phyloP scores from a whole-genome alignment of 2,329 filamentous ascomycete species.

The Trichophyton simii region DNA sequence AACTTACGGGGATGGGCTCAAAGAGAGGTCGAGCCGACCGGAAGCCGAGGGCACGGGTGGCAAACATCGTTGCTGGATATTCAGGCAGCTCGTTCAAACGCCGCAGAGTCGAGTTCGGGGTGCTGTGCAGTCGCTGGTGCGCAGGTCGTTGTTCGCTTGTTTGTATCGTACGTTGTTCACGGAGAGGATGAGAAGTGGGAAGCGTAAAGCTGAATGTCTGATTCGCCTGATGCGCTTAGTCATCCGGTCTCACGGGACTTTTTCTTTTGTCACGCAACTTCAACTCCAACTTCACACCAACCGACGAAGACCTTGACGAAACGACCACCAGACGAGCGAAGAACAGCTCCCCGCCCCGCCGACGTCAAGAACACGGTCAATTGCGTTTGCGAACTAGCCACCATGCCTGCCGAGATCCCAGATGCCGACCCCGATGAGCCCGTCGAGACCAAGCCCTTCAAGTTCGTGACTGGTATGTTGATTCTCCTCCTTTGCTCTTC shows the following conservation, averaged over 20 bases:
- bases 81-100: neutral
- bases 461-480: conserved; percentile 93
- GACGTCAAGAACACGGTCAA: conserved; percentile 7
- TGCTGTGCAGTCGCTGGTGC: neutral
- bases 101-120: neutral
- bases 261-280: conserved; percentile 1
- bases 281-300: conserved; percentile 10
- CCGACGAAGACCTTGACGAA: neutral
- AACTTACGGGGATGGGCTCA: conserved; percentile 58
- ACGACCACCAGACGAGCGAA: neutral
- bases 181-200: neutral
- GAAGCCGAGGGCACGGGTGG: conserved; percentile 54
- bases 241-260: conserved; percentile 10
- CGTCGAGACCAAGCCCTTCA: conserved; percentile 97
- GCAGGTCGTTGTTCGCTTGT: neutral
- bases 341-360: neutral
- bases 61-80: conserved; percentile 43
- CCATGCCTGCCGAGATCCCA: conserved; percentile 63
- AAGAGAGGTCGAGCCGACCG: conserved; percentile 36
- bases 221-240: neutral
- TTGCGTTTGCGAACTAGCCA: conserved; percentile 38
- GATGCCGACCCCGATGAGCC: conserved; percentile 54
- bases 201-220: neutral
- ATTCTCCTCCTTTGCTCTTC: conserved; percentile 3
- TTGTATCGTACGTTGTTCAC: neutral